Percentiles rank a stretch among this genome's conserved stretches.
Conservation (phyloP, 2,329 filamentous ascomycete species). For the Ascochyta fabae region DNA sequence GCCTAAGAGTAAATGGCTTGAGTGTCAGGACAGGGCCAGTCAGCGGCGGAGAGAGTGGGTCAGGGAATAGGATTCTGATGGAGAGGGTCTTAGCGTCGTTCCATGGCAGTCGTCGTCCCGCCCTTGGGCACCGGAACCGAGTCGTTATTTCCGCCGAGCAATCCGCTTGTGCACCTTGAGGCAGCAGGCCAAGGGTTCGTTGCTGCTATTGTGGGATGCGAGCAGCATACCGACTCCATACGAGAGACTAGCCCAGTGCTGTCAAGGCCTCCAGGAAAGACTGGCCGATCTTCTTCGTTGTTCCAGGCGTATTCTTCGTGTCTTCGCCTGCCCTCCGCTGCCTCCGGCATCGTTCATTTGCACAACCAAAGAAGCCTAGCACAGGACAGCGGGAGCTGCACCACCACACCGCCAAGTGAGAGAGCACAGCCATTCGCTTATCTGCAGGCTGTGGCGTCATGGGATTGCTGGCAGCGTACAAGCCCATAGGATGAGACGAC, state of each 20-base stretch:
- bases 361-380: slow-evolving; percentile 13
- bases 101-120: slow-evolving; percentile 27
- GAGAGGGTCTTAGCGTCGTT: slow-evolving; percentile 39
- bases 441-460: slow-evolving; percentile 43
- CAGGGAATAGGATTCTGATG: slow-evolving; percentile 38
- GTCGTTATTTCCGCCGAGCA: slow-evolving; percentile 38
- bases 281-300: neutral
- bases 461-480: slow-evolving; percentile 16
- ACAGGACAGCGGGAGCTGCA: slow-evolving; percentile 32
- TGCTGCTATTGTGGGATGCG: slow-evolving; percentile 2
- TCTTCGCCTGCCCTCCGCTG: slow-evolving; percentile 12
- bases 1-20: slow-evolving; percentile 41
- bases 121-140: slow-evolving; percentile 36
- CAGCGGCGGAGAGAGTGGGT: slow-evolving; percentile 39
- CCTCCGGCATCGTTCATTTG: slow-evolving; percentile 26
- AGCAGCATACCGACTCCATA: neutral
- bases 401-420: slow-evolving; percentile 38
- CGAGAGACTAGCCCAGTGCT: neutral
- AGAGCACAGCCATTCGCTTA: slow-evolving; percentile 40
- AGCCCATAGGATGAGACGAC: slow-evolving; percentile 14
- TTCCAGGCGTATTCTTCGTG: slow-evolving; percentile 6
- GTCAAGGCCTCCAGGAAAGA: neutral
- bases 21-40: slow-evolving; percentile 32
- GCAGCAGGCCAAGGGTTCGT: slow-evolving; percentile 14
- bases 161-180: slow-evolving; percentile 30